Evolutionary conservation across 1,284 basidiomycete genomes (phyloP).

Genomic region (Malassezia brasiliensis): DNA sequence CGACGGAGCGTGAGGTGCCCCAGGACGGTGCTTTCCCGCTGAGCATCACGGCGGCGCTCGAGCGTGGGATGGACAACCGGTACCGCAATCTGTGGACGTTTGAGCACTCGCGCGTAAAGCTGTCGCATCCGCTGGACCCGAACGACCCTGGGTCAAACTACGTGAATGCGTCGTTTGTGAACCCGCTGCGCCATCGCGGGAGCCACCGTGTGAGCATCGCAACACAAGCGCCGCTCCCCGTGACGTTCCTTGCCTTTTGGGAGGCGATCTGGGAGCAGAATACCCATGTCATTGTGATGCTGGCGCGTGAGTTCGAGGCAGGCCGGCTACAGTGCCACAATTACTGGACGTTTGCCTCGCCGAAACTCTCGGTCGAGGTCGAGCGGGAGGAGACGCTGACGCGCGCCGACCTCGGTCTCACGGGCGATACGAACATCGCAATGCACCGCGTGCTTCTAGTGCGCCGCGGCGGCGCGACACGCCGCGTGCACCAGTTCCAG

Average conservation of each 20-base stretch:
- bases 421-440: slow-evolving; percentile 16
- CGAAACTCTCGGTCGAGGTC: background rate
- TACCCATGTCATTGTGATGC: slow-evolving; percentile 57
- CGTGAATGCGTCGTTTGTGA: slow-evolving; percentile 39
- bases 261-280: slow-evolving; percentile 57
- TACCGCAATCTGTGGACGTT: slow-evolving; percentile 92
- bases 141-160: slow-evolving; percentile 35
- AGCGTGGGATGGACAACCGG: slow-evolving; percentile 81
- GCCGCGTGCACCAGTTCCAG: slow-evolving; percentile 34
- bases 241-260: slow-evolving; percentile 90
- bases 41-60: slow-evolving; percentile 88
- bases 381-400: background rate
- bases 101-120: slow-evolving; percentile 59
- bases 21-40: slow-evolving; percentile 57
- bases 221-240: slow-evolving; percentile 84
- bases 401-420: background rate
- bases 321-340: slow-evolving; percentile 78
- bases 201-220: slow-evolving; percentile 67
- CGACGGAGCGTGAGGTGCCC: slow-evolving; percentile 9
- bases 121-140: slow-evolving; percentile 18
- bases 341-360: slow-evolving; percentile 61
- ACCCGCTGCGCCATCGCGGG: slow-evolving; percentile 31
- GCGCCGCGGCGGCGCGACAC: slow-evolving; percentile 9
- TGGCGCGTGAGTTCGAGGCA: slow-evolving; percentile 83
- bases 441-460: slow-evolving; percentile 28